Conservation (phyloP, 495 filamentous ascomycete species). For the Penicillium coffeae region DNA sequence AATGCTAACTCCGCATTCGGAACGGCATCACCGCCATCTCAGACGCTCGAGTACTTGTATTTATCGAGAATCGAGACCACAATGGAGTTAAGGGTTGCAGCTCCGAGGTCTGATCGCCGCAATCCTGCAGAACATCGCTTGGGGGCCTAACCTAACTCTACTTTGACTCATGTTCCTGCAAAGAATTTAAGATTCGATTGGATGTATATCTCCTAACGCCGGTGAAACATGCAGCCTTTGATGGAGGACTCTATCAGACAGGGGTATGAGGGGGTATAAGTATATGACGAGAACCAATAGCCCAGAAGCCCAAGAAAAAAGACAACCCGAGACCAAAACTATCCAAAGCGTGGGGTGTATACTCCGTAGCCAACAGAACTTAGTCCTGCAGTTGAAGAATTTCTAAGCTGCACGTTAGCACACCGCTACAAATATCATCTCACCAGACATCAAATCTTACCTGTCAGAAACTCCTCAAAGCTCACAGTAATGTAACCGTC, state of each 20-base stretch:
- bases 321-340: not conserved
- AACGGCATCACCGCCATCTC: too few species aligned
- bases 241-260: not conserved
- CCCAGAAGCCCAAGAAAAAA: not conserved
- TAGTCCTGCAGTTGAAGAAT: slow-evolving; percentile 43
- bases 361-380: not conserved
- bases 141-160: too few species aligned
- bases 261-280: not conserved
- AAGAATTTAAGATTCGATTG: not conserved
- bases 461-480: slow-evolving; percentile 77
- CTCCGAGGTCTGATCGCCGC: too few species aligned
- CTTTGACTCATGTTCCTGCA: too few species aligned
- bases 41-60: too few species aligned
- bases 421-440: not conserved
- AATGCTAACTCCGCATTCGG: too few species aligned
- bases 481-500: slow-evolving; percentile 86
- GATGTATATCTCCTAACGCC: not conserved
- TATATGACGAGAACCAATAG: not conserved
- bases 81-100: too few species aligned
- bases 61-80: too few species aligned
- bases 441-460: slow-evolving; percentile 23
- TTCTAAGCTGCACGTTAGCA: slow-evolving; percentile 23
- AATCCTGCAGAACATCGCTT: too few species aligned
- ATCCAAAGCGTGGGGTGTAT: not conserved
- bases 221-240: not conserved